Evolutionary conservation across 2,329 filamentous ascomycete genomes (phyloP).

Genomic region (Exophiala bonariae): DNA sequence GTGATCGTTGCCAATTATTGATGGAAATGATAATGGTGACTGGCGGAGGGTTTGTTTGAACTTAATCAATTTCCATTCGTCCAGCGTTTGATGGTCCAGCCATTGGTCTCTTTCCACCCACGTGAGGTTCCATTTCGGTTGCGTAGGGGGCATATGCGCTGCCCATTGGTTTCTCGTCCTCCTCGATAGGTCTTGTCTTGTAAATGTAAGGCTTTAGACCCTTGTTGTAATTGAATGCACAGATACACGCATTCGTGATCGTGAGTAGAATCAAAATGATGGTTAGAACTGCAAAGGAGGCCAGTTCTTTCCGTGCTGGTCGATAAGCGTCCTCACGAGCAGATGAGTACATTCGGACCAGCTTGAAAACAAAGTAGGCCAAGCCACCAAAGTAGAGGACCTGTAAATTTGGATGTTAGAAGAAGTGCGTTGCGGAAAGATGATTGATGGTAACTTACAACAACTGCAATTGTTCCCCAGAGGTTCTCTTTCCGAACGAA

Average conservation of each 20-base stretch:
- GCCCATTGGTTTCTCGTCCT: slow-evolving; percentile 25
- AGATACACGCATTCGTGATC: slow-evolving; percentile 81
- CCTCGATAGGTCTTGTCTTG: slow-evolving; percentile 15
- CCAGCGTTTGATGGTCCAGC: slow-evolving; percentile 11
- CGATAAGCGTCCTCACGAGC: slow-evolving; percentile 62
- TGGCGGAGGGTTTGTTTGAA: background rate
- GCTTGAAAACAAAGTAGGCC: slow-evolving; percentile 97
- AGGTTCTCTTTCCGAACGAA: slow-evolving; percentile 83
- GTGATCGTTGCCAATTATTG: too few species aligned
- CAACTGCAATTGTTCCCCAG: slow-evolving; percentile 72
- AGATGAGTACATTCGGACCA: slow-evolving; percentile 87
- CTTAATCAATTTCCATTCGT: slow-evolving; percentile 26
- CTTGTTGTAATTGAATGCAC: slow-evolving; percentile 85
- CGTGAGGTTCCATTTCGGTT: slow-evolving; percentile 18
- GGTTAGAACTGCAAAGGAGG: slow-evolving; percentile 90
- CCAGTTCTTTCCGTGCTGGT: slow-evolving; percentile 80
- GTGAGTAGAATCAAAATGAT: slow-evolving; percentile 85
- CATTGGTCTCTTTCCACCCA: slow-evolving; percentile 13
- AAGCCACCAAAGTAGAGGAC: slow-evolving; percentile 84
- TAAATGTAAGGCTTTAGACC: slow-evolving; percentile 82
- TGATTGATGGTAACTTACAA: slow-evolving; percentile 54
- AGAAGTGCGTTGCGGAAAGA: background rate
- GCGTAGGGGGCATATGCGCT: slow-evolving; percentile 24
- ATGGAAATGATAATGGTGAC: too few species aligned
- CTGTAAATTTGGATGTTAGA: slow-evolving; percentile 31